A percentile compares a stretch with the other conserved stretches of the same genome.
phyloP scores from a whole-genome alignment of 2,329 filamentous ascomycete species.

The Phaeosphaeriaceae sp. region DNA sequence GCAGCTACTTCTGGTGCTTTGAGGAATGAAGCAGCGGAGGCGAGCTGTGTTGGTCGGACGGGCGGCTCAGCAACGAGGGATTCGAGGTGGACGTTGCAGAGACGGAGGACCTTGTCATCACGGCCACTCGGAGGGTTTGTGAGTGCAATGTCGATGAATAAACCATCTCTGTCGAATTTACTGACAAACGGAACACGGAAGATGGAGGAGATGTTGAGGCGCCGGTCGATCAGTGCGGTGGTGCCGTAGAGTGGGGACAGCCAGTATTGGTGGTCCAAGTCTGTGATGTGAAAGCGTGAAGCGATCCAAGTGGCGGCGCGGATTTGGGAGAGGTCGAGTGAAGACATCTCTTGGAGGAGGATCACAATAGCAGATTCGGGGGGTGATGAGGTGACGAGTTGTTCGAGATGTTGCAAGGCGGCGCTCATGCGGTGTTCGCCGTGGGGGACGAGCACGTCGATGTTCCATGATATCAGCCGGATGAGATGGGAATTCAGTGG shows the following conservation, averaged over 20 bases:
- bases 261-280: constrained; percentile 56
- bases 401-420: constrained; percentile 51
- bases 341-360: constrained; percentile 63
- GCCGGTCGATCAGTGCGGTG: constrained; percentile 59
- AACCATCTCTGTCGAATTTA: constrained; percentile 61
- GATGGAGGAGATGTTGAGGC: constrained; percentile 53
- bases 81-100: constrained; percentile 68
- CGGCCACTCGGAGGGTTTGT: constrained; percentile 4
- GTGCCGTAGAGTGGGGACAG: constrained; percentile 60
- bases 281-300: constrained; percentile 58
- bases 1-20: constrained; percentile 48
- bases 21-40: constrained; percentile 55
- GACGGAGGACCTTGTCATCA: constrained; percentile 45
- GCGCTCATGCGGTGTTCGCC: constrained; percentile 51
- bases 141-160: constrained; percentile 62
- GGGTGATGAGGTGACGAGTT: constrained; percentile 29
- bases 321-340: constrained; percentile 56
- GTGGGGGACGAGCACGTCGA: constrained; percentile 55
- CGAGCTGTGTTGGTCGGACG: constrained; percentile 59
- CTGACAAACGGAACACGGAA: constrained; percentile 63
- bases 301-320: constrained; percentile 57
- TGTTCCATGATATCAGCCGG: constrained; percentile 58
- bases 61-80: constrained; percentile 60
- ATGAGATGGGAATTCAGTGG: constrained; percentile 16
- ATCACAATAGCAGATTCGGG: constrained; percentile 49